phyloP scores from a whole-genome alignment of 768 basidiomycete species.

The Pleurotus eryngii region DNA sequence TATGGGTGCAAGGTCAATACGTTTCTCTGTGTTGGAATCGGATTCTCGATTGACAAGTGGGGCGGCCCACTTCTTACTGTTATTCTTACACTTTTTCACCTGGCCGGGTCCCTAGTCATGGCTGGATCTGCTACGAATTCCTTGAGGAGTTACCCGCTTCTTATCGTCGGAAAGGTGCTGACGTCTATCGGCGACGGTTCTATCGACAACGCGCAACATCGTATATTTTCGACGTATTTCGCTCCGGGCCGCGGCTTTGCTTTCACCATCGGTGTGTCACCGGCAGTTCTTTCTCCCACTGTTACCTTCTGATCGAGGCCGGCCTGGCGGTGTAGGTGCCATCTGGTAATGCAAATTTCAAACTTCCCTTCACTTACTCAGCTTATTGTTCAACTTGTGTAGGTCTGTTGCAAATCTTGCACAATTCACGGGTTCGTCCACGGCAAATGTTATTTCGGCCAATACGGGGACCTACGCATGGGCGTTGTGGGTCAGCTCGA shows the following conservation, averaged over 20 bases:
- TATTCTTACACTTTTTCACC: conserved; percentile 32
- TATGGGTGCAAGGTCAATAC: conserved; percentile 31
- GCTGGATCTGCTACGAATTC: conserved; percentile 35
- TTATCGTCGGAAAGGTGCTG: conserved; percentile 37
- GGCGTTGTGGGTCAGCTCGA: conserved; percentile 39
- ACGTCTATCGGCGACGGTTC: conserved; percentile 38
- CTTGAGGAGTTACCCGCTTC: conserved; percentile 35
- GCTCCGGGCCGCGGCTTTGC: conserved; percentile 38
- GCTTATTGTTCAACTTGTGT: background rate
- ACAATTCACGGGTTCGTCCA: conserved; percentile 37
- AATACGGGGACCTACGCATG: conserved; percentile 37
- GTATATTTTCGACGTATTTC: conserved; percentile 42
- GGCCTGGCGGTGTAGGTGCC: conserved; percentile 16
- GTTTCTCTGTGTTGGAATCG: conserved; percentile 36
- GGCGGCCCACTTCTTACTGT: conserved; percentile 35
- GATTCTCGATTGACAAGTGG: conserved; percentile 39
- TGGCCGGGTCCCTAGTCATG: conserved; percentile 32
- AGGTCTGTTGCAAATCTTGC: conserved; percentile 38
- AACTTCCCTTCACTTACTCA: background rate
- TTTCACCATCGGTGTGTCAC: conserved; percentile 28
- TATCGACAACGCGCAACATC: conserved; percentile 40
- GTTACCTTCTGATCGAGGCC: background rate
- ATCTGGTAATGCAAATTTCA: conserved; percentile 25
- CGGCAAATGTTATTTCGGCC: conserved; percentile 36
- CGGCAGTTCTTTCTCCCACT: conserved; percentile 1